Conservation (phyloP, 768 basidiomycete genomes). For the Lactifluus piperatus region DNA sequence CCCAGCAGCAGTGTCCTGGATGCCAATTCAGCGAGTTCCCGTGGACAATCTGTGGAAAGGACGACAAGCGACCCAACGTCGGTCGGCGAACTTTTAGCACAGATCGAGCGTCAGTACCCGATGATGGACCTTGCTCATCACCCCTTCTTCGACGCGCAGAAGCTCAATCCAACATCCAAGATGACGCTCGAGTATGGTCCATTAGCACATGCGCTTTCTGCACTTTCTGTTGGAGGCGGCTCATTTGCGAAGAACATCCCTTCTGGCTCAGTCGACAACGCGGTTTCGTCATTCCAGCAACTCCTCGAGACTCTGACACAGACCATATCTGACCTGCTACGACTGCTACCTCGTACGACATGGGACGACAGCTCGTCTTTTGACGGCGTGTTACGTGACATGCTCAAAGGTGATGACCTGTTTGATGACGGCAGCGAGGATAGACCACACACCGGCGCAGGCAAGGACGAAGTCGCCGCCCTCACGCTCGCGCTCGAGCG, state of each 20-base stretch:
- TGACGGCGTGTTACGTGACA: conserved; percentile 76
- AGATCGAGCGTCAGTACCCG: conserved; percentile 54
- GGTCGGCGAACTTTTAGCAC: conserved; percentile 56
- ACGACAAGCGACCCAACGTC: conserved; percentile 39
- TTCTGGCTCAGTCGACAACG: conserved; percentile 83
- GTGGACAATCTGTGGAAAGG: conserved; percentile 52
- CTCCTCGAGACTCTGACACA: conserved; percentile 82
- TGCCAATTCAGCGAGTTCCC: conserved; percentile 47
- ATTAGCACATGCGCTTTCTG: conserved; percentile 77
- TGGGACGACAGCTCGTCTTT: conserved; percentile 90
- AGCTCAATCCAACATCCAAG: conserved; percentile 65
- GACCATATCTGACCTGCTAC: conserved; percentile 79
- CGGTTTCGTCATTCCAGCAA: conserved; percentile 85
- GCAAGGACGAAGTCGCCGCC: conserved; percentile 72
- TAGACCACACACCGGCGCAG: conserved; percentile 49
- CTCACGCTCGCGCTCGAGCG: conserved; percentile 77
- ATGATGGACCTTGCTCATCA: conserved; percentile 58
- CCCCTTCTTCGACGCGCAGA: conserved; percentile 65
- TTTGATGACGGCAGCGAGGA: conserved; percentile 62
- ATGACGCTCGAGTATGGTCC: conserved; percentile 82
- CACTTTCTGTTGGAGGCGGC: conserved; percentile 76
- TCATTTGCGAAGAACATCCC: conserved; percentile 80
- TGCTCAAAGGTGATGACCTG: conserved; percentile 84
- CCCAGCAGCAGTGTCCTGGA: conserved; percentile 28
- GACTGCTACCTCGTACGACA: conserved; percentile 77